These are phyloP conservation scores for Cyclaneusma minus DNA, from an alignment of 2,329 filamentous ascomycete species.

Conservation along the genomic window DNA sequence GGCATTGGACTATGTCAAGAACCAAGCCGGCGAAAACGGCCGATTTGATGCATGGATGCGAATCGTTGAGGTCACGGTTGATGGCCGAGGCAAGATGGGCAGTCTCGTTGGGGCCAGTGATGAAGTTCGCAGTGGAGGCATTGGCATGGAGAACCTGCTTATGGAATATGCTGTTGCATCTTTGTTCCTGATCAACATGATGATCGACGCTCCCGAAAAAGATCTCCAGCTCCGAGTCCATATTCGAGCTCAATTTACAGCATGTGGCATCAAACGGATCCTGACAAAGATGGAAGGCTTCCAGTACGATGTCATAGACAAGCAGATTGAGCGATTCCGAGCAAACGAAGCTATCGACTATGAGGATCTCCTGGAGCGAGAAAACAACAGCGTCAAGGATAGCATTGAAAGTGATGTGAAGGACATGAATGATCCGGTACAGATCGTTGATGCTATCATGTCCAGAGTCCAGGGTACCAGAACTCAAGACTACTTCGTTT, in stretches of 20 bases:
- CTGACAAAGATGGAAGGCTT: slow-evolving; percentile 95
- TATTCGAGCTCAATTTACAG: slow-evolving; percentile 89
- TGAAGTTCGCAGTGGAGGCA: slow-evolving; percentile 86
- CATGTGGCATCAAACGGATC: slow-evolving; percentile 87
- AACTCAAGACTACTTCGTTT: slow-evolving; percentile 90
- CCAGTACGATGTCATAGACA: slow-evolving; percentile 96
- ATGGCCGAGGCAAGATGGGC: slow-evolving; percentile 96
- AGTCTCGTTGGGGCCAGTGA: slow-evolving; percentile 93
- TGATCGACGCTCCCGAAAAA: slow-evolving; percentile 77
- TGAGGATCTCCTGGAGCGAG: slow-evolving; percentile 86
- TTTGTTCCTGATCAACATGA: slow-evolving; percentile 89
- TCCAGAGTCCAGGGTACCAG: slow-evolving; percentile 68
- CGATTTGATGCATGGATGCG: slow-evolving; percentile 98
- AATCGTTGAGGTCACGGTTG: slow-evolving; percentile 89
- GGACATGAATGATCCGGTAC: slow-evolving; percentile 81
- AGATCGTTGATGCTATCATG: slow-evolving; percentile 90
- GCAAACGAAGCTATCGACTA: slow-evolving; percentile 96
- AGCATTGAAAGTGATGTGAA: slow-evolving; percentile 72
- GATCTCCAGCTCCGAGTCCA: slow-evolving; percentile 87
- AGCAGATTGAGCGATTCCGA: slow-evolving; percentile 88
- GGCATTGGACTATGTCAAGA: slow-evolving; percentile 83
- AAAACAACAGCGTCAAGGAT: slow-evolving; percentile 82
- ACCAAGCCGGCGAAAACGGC: slow-evolving; percentile 77
- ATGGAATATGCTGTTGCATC: slow-evolving; percentile 98
- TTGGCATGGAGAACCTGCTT: slow-evolving; percentile 95